Evolutionary conservation across 805 yeast genomes (phyloP), one percentile per base, ranked within the genome.

Genomic region (Jamesozyma hellenica): DNA sequence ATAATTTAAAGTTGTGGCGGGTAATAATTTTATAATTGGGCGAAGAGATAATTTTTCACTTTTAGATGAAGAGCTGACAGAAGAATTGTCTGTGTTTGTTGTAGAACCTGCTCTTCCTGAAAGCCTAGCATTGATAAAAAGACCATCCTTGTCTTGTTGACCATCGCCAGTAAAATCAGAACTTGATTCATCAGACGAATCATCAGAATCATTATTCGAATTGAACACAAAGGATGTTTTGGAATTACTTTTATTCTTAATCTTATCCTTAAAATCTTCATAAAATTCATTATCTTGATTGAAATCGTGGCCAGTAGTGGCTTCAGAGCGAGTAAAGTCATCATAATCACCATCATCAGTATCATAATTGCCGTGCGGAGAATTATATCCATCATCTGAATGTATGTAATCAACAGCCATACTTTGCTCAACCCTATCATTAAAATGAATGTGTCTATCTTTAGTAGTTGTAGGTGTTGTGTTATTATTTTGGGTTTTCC

Each of bases 371-470:
- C n/a, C 28, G 11, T 32, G 11, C 6, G 28, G 28, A n/a, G 63
- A 36, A 25, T 38, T 38, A 27, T 42, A 31, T 2, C 38, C 40
- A 46, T 50, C 28, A 52, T 29, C 29, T 8, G 14, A 10, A 10
- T 17, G 11, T 12, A 28, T 7, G n/a, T 32, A 32, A 11, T 62
- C 35, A 72, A 88, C 57, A 0, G 95, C 88, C 45, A 84, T 78
- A 61, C 98, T 92, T 61, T 92, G 99, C 58, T 86, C 88, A 26
- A 92, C 99, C 39, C 87, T 77, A 56, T 86, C 94, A 58, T 82
- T 92, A 64, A 92, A 92, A 61, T 88, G 97, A 45, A 92, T 88
- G 50, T 75, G 94, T 44, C 94, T 48, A 37, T 50, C 45, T 26
- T 49, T 53, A 34, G 38, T 44, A 18, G 27, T 33, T 17, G 27